Percentiles rank a stretch among this genome's conserved stretches.
Evolutionary conservation across 192 early-diverging fungal species (phyloP).

Genomic region (Funneliformis mosseae): DNA sequence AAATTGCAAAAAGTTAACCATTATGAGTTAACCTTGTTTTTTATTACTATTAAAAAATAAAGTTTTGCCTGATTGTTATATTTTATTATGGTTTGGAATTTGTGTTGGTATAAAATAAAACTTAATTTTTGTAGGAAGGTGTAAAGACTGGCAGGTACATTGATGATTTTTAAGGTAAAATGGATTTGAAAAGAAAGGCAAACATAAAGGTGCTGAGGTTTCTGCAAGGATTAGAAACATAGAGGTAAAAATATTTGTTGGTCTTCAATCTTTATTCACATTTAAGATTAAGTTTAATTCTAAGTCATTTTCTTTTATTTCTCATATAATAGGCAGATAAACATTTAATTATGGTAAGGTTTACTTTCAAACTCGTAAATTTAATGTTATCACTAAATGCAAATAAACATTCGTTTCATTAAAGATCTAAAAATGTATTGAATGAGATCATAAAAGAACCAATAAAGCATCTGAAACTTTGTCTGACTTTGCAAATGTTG

Average conservation of each 20-base stretch:
- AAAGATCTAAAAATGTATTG: too few relatives aligned
- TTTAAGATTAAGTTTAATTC: constrained; percentile 5
- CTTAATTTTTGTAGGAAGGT: constrained; percentile 31
- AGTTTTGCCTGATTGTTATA: too few relatives aligned
- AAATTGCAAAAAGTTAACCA: constrained; percentile 30
- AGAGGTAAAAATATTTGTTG: constrained; percentile 26
- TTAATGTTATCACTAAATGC: constrained; percentile 8
- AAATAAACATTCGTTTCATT: constrained; percentile 1
- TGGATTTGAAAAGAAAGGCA: not conserved
- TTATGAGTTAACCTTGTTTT: constrained; percentile 27
- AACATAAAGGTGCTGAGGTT: constrained; percentile 24
- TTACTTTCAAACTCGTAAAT: not conserved
- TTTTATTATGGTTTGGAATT: not conserved
- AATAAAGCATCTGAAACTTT: too few relatives aligned
- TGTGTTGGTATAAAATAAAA: constrained; percentile 1
- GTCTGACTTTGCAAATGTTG: too few relatives aligned
- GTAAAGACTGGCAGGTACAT: constrained; percentile 23
- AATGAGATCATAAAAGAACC: too few relatives aligned
- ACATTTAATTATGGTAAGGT: not conserved
- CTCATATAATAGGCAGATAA: not conserved
- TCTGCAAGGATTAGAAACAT: constrained; percentile 15
- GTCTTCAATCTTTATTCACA: not conserved
- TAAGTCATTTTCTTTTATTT: not conserved
- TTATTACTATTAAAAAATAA: not conserved
- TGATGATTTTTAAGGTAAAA: constrained; percentile 28